Evolutionary conservation across 495 filamentous ascomycete species (phyloP).

Genomic region (Podospora anserina): DNA sequence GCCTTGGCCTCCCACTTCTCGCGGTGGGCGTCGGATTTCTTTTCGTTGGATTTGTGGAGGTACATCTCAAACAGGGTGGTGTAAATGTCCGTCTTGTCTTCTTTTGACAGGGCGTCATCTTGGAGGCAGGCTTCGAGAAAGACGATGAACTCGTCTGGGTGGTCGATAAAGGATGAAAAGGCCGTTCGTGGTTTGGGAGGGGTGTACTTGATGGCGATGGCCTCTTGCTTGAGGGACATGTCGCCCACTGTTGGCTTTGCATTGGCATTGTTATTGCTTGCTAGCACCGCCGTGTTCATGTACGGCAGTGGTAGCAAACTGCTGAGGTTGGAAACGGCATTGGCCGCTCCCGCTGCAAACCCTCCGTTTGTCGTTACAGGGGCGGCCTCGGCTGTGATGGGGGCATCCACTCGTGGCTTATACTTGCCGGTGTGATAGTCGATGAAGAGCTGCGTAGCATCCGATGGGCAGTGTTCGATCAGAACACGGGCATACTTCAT

Average conservation of each 20-base stretch:
- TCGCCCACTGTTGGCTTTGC: slow-evolving; percentile 42
- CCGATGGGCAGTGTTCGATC: slow-evolving; percentile 73
- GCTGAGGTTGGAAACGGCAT: slow-evolving; percentile 76
- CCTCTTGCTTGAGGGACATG: slow-evolving; percentile 26
- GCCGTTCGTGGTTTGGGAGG: slow-evolving; percentile 82
- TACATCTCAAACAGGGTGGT: slow-evolving; percentile 99
- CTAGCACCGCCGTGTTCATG: slow-evolving; percentile 59
- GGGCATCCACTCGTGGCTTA: slow-evolving; percentile 63
- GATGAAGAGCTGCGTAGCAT: slow-evolving; percentile 82
- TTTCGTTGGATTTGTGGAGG: slow-evolving; percentile 77
- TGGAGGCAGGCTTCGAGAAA: slow-evolving; percentile 84
- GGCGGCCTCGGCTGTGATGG: slow-evolving; percentile 49
- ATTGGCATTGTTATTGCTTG: slow-evolving; percentile 40
- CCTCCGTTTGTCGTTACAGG: slow-evolving; percentile 40
- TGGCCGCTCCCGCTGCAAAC: slow-evolving; percentile 58
- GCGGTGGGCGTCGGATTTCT: slow-evolving; percentile 61
- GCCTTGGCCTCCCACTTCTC: slow-evolving; percentile 87
- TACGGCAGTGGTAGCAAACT: slow-evolving; percentile 82
- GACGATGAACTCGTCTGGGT: slow-evolving; percentile 80
- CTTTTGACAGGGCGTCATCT: slow-evolving; percentile 60
- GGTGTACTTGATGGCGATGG: slow-evolving; percentile 49
- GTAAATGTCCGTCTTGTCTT: slow-evolving; percentile 79
- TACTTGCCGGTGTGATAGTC: slow-evolving; percentile 90
- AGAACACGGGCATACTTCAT: slow-evolving; percentile 95
- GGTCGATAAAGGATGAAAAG: slow-evolving; percentile 95